Conservation (phyloP, 257 asterid genomes). For the Marsdenia floribunda region DNA sequence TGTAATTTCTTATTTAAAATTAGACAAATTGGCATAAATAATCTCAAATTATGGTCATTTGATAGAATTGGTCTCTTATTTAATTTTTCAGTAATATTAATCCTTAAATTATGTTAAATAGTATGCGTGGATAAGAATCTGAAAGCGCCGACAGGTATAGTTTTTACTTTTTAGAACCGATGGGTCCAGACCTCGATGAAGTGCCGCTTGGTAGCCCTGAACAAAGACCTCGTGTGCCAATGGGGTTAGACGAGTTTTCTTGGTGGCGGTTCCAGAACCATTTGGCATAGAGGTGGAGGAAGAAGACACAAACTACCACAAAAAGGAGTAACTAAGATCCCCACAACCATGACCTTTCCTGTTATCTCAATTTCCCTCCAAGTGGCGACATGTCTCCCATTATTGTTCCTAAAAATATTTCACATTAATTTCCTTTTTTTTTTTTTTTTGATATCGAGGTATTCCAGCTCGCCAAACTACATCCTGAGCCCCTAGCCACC, state of each 20-base stretch:
- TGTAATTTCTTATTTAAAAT: too few species aligned
- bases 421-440: too few species aligned
- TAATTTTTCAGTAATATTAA: too few species aligned
- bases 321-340: slow-evolving; percentile 51
- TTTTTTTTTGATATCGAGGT: too few species aligned
- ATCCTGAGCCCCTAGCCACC: too few species aligned
- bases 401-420: neutral
- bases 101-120: too few species aligned
- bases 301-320: slow-evolving; percentile 50
- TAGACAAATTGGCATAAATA: too few species aligned
- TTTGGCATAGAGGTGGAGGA: slow-evolving; percentile 67
- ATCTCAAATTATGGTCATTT: too few species aligned
- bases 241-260: slow-evolving; percentile 23
- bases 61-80: too few species aligned
- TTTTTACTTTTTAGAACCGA: slow-evolving; percentile 48
- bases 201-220: slow-evolving; percentile 46
- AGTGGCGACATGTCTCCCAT: slow-evolving; percentile 39
- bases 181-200: slow-evolving; percentile 58
- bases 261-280: slow-evolving; percentile 71
- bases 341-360: slow-evolving; percentile 64
- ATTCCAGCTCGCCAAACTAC: too few species aligned
- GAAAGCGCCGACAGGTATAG: slow-evolving; percentile 51
- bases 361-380: slow-evolving; percentile 39
- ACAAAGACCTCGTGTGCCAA: slow-evolving; percentile 41
- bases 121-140: too few species aligned